Percentiles rank a stretch among this genome's conserved stretches.
These are phyloP conservation scores for Cyberlindnera samutprakarnensis DNA, from an alignment of 805 yeast genomes.

Conservation along the genomic window DNA sequence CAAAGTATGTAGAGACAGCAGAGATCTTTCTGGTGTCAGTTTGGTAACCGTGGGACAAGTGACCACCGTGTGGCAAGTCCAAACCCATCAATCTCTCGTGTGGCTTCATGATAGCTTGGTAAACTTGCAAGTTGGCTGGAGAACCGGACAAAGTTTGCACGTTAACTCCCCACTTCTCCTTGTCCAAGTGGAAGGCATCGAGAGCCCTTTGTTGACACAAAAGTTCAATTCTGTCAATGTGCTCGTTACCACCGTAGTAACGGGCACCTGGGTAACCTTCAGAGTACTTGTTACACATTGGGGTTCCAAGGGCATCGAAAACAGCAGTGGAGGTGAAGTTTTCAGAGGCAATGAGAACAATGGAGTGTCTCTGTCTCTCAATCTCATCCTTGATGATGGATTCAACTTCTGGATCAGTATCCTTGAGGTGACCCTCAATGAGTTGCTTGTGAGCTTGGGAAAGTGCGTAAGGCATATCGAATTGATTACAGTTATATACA, in stretches of 20 bases:
- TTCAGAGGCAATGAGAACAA: slow-evolving; percentile 93
- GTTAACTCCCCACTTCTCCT: slow-evolving; percentile 94
- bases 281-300: slow-evolving; percentile 97
- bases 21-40: slow-evolving; percentile 90
- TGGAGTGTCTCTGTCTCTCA: slow-evolving; percentile 87
- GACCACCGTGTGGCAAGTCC: slow-evolving; percentile 98
- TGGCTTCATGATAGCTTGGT: slow-evolving; percentile 90
- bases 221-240: slow-evolving; percentile 87
- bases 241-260: slow-evolving; percentile 98
- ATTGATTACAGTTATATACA: no score
- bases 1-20: slow-evolving; percentile 92
- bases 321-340: slow-evolving; percentile 96
- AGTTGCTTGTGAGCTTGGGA: slow-evolving; percentile 58
- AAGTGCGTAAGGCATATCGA: slow-evolving; percentile 60
- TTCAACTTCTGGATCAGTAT: slow-evolving; percentile 76
- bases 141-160: slow-evolving; percentile 96
- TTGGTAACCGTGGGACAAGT: slow-evolving; percentile 96
- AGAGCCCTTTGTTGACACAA: slow-evolving; percentile 94
- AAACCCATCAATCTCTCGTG: slow-evolving; percentile 98
- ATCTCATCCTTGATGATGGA: slow-evolving; percentile 71
- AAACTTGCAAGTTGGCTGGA: slow-evolving; percentile 95
- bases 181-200: slow-evolving; percentile 72
- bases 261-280: slow-evolving; percentile 99
- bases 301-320: slow-evolving; percentile 93
- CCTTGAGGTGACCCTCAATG: slow-evolving; percentile 49